These are phyloP conservation scores for Pichia sp. DNA, from an alignment of 1,139 yeast genomes.

Conservation along the genomic window DNA sequence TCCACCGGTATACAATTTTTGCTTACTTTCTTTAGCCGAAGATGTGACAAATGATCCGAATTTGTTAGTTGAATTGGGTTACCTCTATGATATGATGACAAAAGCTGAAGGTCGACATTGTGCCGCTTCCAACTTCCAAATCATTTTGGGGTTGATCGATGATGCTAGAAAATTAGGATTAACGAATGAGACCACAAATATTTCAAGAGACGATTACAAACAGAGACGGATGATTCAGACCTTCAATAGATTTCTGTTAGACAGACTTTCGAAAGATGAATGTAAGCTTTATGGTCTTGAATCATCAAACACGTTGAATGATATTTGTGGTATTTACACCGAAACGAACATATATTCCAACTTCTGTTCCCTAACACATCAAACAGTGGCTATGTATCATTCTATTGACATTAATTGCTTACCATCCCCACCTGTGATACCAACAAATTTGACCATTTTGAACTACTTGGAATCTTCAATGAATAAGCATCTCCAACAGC, in stretches of 20 bases:
- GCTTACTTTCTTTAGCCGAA: constrained; percentile 45
- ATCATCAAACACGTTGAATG: constrained; percentile 24
- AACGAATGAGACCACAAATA: constrained; percentile 37
- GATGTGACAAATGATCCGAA: constrained; percentile 53
- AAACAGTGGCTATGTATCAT: constrained; percentile 18
- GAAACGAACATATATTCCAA: constrained; percentile 30
- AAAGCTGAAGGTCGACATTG: constrained; percentile 71
- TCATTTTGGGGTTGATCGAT: constrained; percentile 36
- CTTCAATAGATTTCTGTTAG: constrained; percentile 54
- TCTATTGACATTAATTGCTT: constrained; percentile 23
- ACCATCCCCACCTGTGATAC: constrained; percentile 19
- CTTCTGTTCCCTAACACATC: constrained; percentile 21
- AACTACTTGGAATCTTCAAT: constrained; percentile 54
- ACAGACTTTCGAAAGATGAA: constrained; percentile 43
- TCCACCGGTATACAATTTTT: constrained; percentile 60
- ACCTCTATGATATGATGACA: constrained; percentile 82
- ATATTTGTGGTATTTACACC: constrained; percentile 34
- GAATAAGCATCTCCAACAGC: constrained; percentile 39
- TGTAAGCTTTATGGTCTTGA: constrained; percentile 22
- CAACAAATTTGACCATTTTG: constrained; percentile 28
- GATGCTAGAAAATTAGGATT: constrained; percentile 44
- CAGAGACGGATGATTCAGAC: constrained; percentile 36
- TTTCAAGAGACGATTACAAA: constrained; percentile 21
- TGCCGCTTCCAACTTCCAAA: constrained; percentile 64
- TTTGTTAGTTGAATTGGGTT: constrained; percentile 74